A percentile compares a stretch with the other conserved stretches of the same genome.
Evolutionary conservation across 2,329 filamentous ascomycete species (phyloP).

Genomic region (Fusarium illudens): DNA sequence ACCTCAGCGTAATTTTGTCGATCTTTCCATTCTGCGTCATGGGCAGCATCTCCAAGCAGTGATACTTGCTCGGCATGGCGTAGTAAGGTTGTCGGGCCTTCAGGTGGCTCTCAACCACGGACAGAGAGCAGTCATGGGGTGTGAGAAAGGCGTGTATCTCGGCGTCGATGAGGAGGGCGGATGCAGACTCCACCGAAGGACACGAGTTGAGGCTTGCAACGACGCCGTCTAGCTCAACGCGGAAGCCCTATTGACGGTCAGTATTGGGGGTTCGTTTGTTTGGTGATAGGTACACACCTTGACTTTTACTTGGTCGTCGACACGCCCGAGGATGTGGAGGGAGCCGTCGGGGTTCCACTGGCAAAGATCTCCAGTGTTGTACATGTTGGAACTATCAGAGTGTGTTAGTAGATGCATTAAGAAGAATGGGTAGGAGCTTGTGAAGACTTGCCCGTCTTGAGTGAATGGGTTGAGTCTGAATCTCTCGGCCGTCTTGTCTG

Average conservation of each 20-base stretch:
- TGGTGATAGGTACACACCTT: slow-evolving; percentile 45
- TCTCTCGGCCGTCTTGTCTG: slow-evolving; percentile 58
- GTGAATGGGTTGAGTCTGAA: slow-evolving; percentile 62
- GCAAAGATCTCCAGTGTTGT: slow-evolving; percentile 67
- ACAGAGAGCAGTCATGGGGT: slow-evolving; percentile 44
- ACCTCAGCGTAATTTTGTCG: slow-evolving; percentile 57
- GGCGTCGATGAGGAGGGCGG: slow-evolving; percentile 56
- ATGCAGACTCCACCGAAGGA: slow-evolving; percentile 55
- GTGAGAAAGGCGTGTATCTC: slow-evolving; percentile 62
- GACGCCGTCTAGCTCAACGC: slow-evolving; percentile 68
- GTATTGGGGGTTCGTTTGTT: not conserved
- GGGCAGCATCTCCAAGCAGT: slow-evolving; percentile 54
- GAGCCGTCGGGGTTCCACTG: slow-evolving; percentile 61
- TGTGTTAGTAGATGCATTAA: not conserved
- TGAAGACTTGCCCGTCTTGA: slow-evolving; percentile 55
- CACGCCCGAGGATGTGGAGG: slow-evolving; percentile 63
- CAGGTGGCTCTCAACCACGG: slow-evolving; percentile 51
- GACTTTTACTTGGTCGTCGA: slow-evolving; percentile 69
- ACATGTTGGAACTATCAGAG: slow-evolving; percentile 54
- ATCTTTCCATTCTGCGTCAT: slow-evolving; percentile 65
- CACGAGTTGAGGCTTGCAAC: slow-evolving; percentile 56
- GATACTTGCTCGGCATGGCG: slow-evolving; percentile 58
- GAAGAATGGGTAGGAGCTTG: too few species aligned
- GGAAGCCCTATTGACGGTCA: slow-evolving; percentile 52
- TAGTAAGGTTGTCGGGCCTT: slow-evolving; percentile 61